phyloP scores from a whole-genome alignment of 2,329 filamentous ascomycete species.

The Cladophialophora yegresii region DNA sequence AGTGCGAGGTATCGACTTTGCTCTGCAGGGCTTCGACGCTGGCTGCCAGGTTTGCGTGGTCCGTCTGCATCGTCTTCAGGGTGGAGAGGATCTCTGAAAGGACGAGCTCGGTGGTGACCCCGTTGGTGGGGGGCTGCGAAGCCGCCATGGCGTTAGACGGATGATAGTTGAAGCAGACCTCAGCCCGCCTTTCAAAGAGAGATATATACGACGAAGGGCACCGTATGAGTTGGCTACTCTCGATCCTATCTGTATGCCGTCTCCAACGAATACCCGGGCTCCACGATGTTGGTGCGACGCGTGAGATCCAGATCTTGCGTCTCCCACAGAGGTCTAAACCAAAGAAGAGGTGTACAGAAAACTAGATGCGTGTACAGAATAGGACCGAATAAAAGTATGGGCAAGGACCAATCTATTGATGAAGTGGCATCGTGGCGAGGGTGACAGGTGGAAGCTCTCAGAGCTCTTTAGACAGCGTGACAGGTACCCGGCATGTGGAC shows the following conservation, averaged over 20 bases:
- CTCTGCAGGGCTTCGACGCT: slow-evolving; percentile 63
- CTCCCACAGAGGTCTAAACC: not conserved
- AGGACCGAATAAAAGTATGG: not conserved
- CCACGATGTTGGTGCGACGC: not conserved
- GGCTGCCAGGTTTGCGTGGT: slow-evolving; percentile 58
- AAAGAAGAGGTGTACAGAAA: not conserved
- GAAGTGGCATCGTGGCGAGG: not conserved
- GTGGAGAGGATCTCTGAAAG: slow-evolving; percentile 55
- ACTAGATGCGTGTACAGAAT: not conserved
- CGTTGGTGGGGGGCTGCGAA: slow-evolving; percentile 19
- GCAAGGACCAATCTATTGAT: not conserved
- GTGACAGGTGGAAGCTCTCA: not conserved
- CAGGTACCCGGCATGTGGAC: not conserved
- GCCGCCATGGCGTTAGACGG: slow-evolving; percentile 18
- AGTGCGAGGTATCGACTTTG: slow-evolving; percentile 61
- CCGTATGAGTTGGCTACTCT: not conserved
- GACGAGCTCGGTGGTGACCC: slow-evolving; percentile 24
- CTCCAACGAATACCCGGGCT: not conserved
- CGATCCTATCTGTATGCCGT: not conserved
- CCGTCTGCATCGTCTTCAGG: slow-evolving; percentile 58
- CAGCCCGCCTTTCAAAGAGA: not conserved
- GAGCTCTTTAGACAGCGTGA: not conserved
- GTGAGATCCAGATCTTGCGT: not conserved
- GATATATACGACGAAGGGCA: not conserved
- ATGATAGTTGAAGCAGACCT: not conserved